Percentiles rank a stretch among this genome's conserved stretches.
Evolutionary conservation across 768 basidiomycete species (phyloP).

Genomic region (Strobilomyces echinocephalus): DNA sequence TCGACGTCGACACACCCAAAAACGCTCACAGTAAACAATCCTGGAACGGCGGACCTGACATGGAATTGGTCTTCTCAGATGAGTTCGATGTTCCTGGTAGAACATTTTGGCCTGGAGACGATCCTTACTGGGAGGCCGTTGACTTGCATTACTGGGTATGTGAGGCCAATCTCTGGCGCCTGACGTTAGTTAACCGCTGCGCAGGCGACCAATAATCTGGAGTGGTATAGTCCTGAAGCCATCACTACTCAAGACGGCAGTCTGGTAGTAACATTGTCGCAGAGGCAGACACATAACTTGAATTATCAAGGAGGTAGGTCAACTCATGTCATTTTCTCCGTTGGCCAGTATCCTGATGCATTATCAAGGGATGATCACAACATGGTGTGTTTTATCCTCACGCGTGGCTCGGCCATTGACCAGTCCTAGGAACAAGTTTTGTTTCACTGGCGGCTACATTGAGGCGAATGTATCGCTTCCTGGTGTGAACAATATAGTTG

Average conservation of each 20-base stretch:
- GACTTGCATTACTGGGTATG: slow-evolving; percentile 41
- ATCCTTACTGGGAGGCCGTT: slow-evolving; percentile 75
- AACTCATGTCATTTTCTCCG: slow-evolving; percentile 10
- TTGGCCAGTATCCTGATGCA: slow-evolving; percentile 26
- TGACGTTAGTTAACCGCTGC: slow-evolving; percentile 26
- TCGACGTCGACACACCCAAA: slow-evolving; percentile 56
- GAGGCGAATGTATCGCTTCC: slow-evolving; percentile 62
- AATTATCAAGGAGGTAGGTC: slow-evolving; percentile 40
- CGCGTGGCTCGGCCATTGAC: slow-evolving; percentile 4
- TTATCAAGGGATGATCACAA: slow-evolving; percentile 46
- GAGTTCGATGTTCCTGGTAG: slow-evolving; percentile 76
- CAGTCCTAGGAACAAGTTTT: slow-evolving; percentile 75
- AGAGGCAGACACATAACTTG: slow-evolving; percentile 41
- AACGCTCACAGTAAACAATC: slow-evolving; percentile 51
- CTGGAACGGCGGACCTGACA: slow-evolving; percentile 53
- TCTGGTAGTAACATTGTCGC: slow-evolving; percentile 47
- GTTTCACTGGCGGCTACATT: slow-evolving; percentile 79
- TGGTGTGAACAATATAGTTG: slow-evolving; percentile 59
- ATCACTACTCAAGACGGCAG: slow-evolving; percentile 48
- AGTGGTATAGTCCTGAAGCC: slow-evolving; percentile 54
- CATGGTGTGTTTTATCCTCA: slow-evolving; percentile 27
- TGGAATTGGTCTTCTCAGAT: slow-evolving; percentile 67
- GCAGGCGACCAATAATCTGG: slow-evolving; percentile 45
- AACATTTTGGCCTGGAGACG: slow-evolving; percentile 77
- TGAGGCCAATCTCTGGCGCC: slow-evolving; percentile 21